These are phyloP conservation scores for Lyophyllum decastes DNA, from an alignment of 768 basidiomycete genomes.

Conservation along the genomic window DNA sequence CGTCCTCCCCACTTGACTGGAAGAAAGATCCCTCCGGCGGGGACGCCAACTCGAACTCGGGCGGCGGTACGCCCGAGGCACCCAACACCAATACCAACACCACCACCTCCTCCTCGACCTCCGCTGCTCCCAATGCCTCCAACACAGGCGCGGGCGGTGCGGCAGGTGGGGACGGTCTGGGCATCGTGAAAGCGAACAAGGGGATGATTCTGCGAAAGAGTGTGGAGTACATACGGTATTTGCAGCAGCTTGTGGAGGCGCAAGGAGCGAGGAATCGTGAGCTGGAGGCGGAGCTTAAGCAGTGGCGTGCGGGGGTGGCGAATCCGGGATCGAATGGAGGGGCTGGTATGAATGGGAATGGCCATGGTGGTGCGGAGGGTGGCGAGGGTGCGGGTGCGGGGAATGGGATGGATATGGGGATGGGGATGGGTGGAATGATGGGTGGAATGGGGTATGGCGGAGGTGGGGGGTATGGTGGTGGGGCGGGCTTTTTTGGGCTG, in stretches of 20 bases:
- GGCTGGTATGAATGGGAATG: too few species aligned
- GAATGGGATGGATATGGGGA: conserved; percentile 6
- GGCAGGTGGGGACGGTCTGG: too few species aligned
- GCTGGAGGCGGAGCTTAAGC: conserved; percentile 70
- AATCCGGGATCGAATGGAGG: too few species aligned
- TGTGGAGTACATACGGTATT: conserved; percentile 78
- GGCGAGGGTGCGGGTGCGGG: conserved; percentile 5
- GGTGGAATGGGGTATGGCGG: conserved; percentile 9
- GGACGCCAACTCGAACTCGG: conserved; percentile 11
- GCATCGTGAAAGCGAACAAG: conserved; percentile 87
- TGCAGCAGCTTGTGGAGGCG: conserved; percentile 82
- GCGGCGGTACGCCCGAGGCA: conserved; percentile 6
- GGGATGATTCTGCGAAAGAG: conserved; percentile 90
- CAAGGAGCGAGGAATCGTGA: conserved; percentile 80
- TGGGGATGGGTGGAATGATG: conserved; percentile 4
- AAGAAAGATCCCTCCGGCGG: conserved; percentile 4
- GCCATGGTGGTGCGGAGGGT: too few species aligned
- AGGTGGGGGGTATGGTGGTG: conserved; percentile 1
- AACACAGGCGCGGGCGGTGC: too few species aligned
- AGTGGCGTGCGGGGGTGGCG: conserved; percentile 32
- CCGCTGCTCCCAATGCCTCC: too few species aligned
- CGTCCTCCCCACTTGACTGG: conserved; percentile 15
- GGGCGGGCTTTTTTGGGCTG: conserved; percentile 18
- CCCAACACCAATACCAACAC: not conserved
- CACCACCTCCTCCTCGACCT: not conserved